Conservation (phyloP, 306 rosid genomes). For the Mimosa pudica region DNA sequence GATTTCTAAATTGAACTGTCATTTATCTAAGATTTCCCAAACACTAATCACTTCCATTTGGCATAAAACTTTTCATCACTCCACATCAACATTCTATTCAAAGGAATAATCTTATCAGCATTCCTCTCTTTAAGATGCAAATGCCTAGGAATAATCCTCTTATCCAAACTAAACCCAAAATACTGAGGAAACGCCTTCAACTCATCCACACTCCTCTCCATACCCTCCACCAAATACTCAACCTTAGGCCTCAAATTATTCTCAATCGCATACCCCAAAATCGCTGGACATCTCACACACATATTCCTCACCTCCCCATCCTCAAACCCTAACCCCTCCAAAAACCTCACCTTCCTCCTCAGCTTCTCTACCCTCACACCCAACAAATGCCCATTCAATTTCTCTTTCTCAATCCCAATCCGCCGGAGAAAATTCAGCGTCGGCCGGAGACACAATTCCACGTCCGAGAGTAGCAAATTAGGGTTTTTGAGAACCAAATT, state of each 20-base stretch:
- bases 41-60: conserved; percentile 38
- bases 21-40: too few relatives aligned
- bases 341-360: conserved; percentile 46
- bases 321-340: conserved; percentile 54
- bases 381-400: conserved; percentile 64
- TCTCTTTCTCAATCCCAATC: conserved; percentile 53
- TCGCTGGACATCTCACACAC: conserved; percentile 67
- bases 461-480: conserved; percentile 60
- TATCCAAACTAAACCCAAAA: conserved; percentile 77
- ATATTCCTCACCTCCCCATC: conserved; percentile 52
- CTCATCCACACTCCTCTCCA: conserved; percentile 72
- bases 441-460: conserved; percentile 68
- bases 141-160: conserved; percentile 67
- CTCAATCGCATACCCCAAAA: conserved; percentile 73
- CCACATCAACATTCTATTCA: conserved; percentile 74
- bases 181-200: conserved; percentile 72
- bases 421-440: conserved; percentile 56
- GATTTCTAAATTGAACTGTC: too few relatives aligned
- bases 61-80: conserved; percentile 67
- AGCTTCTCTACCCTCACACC: conserved; percentile 74
- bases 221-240: conserved; percentile 51
- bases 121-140: conserved; percentile 64
- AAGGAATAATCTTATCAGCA: conserved; percentile 46
- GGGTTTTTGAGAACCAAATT: conserved; percentile 75
- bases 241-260: conserved; percentile 64